phyloP scores from a whole-genome alignment of 768 basidiomycete species.

The Mrakia hoshinonis region DNA sequence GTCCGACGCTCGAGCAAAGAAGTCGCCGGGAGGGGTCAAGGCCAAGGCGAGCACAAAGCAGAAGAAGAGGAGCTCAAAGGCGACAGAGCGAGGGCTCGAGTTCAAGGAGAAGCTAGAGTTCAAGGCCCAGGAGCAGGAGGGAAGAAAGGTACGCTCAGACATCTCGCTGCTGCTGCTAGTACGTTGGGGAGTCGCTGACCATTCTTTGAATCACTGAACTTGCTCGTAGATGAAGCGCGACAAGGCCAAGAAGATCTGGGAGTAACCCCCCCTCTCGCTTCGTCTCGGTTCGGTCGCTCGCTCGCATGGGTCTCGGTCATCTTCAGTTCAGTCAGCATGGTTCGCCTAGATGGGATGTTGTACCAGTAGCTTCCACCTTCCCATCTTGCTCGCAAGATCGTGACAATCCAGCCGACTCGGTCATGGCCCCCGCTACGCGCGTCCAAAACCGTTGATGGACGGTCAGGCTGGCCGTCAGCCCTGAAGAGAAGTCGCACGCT shows the following conservation, averaged over 20 bases:
- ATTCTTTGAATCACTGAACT: neutral
- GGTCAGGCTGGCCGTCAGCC: no score
- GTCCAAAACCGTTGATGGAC: no score
- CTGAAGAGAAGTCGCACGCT: no score
- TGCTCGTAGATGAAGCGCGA: conserved; percentile 11
- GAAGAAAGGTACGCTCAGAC: conserved; percentile 11
- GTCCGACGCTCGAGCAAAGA: neutral
- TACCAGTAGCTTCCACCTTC: no score
- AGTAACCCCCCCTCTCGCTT: no score
- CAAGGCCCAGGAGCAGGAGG: conserved; percentile 12
- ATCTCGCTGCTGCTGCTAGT: neutral
- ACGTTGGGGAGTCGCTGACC: neutral
- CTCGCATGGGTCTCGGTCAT: no score
- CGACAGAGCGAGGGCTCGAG: neutral
- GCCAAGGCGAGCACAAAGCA: conserved; percentile 16
- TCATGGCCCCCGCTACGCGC: no score
- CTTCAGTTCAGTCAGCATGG: no score
- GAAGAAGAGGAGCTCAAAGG: conserved; percentile 12
- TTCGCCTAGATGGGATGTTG: no score
- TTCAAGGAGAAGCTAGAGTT: conserved; percentile 16
- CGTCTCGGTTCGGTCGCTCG: no score
- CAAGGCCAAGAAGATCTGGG: conserved; percentile 18
- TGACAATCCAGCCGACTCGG: no score
- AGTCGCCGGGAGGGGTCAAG: conserved; percentile 2
- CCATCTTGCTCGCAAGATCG: no score